Evolutionary conservation across 2,329 filamentous ascomycete species (phyloP).

Genomic region (Corynespora cassiicola): DNA sequence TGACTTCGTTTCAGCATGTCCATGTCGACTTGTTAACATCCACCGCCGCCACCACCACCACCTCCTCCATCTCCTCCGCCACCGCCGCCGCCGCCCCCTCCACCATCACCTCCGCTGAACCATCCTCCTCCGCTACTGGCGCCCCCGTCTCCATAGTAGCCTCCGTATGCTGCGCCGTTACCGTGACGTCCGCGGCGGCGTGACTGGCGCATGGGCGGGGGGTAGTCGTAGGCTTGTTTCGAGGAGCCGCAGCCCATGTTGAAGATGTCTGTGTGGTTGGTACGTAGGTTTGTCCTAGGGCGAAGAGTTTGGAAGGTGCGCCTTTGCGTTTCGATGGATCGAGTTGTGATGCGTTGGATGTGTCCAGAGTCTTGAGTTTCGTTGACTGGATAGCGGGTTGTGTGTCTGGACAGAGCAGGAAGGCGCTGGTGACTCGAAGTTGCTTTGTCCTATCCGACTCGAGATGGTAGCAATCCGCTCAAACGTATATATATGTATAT

Average conservation of each 20-base stretch:
- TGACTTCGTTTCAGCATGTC: too few relatives aligned
- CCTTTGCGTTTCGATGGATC: not conserved
- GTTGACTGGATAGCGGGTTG: not conserved
- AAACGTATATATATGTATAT: too few relatives aligned
- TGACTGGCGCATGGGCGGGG: constrained; percentile 21
- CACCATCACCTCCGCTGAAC: constrained; percentile 15
- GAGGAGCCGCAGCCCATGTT: constrained; percentile 25
- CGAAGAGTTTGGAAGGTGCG: not conserved
- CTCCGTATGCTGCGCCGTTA: constrained; percentile 2
- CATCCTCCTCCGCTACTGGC: constrained; percentile 9
- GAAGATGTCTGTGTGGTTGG: not conserved
- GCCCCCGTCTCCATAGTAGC: not conserved
- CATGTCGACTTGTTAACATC: too few relatives aligned
- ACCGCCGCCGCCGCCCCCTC: constrained; percentile 12
- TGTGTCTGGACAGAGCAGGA: too few relatives aligned
- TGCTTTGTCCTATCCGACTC: too few relatives aligned
- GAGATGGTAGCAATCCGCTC: too few relatives aligned
- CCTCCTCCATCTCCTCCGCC: constrained; percentile 11
- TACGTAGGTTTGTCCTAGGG: not conserved
- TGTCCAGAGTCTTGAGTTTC: not conserved
- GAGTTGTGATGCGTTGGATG: too few relatives aligned
- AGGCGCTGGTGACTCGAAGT: too few relatives aligned
- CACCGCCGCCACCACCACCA: constrained; percentile 12
- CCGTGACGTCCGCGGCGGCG: constrained; percentile 2
- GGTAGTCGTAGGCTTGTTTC: constrained; percentile 15